Base-by-base conservation (phyloP, 1,139 yeast species). In the Pichia sorboxylosa region DNA sequence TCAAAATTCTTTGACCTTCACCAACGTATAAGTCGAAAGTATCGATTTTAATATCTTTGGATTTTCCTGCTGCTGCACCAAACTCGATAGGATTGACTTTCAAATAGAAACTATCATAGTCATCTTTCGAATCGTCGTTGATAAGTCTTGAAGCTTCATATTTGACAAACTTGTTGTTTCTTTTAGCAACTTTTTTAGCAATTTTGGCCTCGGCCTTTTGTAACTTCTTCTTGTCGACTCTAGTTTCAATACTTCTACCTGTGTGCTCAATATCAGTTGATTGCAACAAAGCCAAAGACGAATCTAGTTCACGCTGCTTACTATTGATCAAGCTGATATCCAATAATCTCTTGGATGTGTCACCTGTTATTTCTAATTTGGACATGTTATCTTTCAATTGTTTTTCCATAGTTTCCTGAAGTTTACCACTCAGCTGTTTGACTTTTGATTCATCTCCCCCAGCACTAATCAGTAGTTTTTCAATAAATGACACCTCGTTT, bases 201-300 rank as follows among this genome's bases (percentile, higher is more conserved):
- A 90, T 87, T 64, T 90, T 90, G 51, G 87, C 73, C 62, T 90
- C 98, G 39, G 95, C 98, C 59, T 90, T 90, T 54, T 87, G 96
- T 53, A 90, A 72, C 58, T 90, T 90, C 74, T 85, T 87, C 65
- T 79, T 81, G 57, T 90, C 98, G 31, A 90, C 99, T 52, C 93
- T 73, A 36, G 92, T 77, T 55, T 90, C 97, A 63, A 85, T 80
- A 48, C 79, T 77, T 58, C 95, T 71, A 32, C 96, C 95, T 1
- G 93, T 69, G 44, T 87, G 92, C 41, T 87, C 96, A 45, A 90
- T 78, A 51, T 85, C 95, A 18, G 79, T 69, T 17, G 85, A 85
- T 46, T 80, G 82, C 33, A 83, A 58, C 51, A 81, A 57, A 16
- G 82, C 83, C 45, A 80, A 60, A 4, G 85, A 74, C 1, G 81